Conservation (phyloP, 2,329 filamentous ascomycete genomes). For the Phoma herbarum region DNA sequence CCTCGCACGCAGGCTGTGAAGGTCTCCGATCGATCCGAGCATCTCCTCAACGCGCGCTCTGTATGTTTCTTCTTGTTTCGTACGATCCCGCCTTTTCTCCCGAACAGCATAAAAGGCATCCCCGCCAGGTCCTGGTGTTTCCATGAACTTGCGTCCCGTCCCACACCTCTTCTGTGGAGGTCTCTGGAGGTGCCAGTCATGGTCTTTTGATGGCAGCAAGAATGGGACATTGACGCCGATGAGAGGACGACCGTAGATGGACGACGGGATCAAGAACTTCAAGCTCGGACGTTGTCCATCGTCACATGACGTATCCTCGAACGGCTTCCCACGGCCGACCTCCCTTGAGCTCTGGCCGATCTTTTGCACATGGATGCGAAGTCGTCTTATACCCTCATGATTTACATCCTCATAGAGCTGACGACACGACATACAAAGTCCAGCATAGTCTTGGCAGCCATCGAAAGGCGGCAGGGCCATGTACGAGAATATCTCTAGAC, state of each 20-base stretch:
- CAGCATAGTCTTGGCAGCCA: neutral
- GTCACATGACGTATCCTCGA: too few relatives aligned
- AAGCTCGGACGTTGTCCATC: too few relatives aligned
- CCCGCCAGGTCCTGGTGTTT: too few relatives aligned
- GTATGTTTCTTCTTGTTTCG: neutral
- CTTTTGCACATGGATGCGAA: neutral
- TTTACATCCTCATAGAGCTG: neutral
- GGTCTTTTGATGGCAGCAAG: neutral
- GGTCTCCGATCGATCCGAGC: neutral
- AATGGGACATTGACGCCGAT: neutral
- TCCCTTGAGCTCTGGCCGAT: too few relatives aligned
- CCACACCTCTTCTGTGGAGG: neutral
- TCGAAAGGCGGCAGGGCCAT: neutral
- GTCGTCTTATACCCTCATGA: neutral
- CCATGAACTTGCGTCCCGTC: too few relatives aligned
- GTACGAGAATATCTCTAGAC: neutral
- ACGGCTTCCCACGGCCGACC: too few relatives aligned
- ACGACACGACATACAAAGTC: neutral
- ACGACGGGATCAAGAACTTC: neutral
- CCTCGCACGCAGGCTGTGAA: neutral
- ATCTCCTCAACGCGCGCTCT: neutral
- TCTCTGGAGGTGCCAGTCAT: neutral
- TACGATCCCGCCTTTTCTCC: neutral
- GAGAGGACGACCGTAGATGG: neutral
- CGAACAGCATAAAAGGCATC: too few relatives aligned